Base-by-base conservation (phyloP, 2,329 filamentous ascomycete genomes). In the Fusarium pseudonygamai region DNA sequence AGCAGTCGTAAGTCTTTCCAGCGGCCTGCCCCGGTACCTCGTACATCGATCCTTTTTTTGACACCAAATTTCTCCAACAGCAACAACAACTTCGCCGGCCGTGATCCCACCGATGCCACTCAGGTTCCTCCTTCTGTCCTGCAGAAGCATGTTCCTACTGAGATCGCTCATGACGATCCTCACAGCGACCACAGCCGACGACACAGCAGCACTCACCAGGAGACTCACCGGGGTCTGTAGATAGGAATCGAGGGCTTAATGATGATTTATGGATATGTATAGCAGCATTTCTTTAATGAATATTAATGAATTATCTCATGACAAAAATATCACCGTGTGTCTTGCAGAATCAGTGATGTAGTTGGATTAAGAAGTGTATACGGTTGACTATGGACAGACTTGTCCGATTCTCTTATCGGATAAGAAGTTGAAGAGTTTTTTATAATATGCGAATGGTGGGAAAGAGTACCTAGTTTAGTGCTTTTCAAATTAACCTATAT, bases 101-200 rank as follows among this genome's bases (percentile, higher is more conserved):
- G 81, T 69, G 87, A 90, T 52, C 87, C 87, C 8, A 86, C 83
- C 24, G 88, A 90, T 69, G 88, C 88, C 3, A 82, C 88, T 1
- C 87, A 90, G 76, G 88, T 89, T 0, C 87, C 88, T 4, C 88
- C 88, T 10, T 90, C 88, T 5, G 84, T 87, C 1, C 50, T 90
- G 67, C 81, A 82, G 55, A 80, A 85, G 74, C 83, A 85, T 50
- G 69, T 88, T 42, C 87, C 80, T 4, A 85, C 87, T 2, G 60
- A 76, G 3, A 77, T 87, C n/a, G 80, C 82, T 50, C 87, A 89
- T 59, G 83, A 79, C 4, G 84, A 88, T 43, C 71, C 76, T 9
- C 40, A 59, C 1, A 85, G 89, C 59, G 82, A 84, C 18, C 86
- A 84, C 4, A 81, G 80, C 36, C 81, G 84, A 42, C 80, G 88